Base-by-base conservation (phyloP, 495 filamentous ascomycete species). In the Aspergillus haitiensis region DNA sequence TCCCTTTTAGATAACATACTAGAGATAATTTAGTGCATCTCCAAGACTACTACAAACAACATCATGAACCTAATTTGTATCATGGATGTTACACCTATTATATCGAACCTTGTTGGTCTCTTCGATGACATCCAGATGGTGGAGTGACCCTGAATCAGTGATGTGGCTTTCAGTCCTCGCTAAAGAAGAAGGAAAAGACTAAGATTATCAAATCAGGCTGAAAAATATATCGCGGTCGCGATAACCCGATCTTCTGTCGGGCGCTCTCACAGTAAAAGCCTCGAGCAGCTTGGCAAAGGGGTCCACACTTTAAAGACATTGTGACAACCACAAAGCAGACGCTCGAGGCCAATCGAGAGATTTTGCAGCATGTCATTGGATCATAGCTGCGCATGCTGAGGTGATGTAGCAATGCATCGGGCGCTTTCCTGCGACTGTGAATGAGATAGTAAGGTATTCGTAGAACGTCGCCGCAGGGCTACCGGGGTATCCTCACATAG, bases 161-260 rank as follows among this genome's bases (percentile, higher is more conserved):
- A 16, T 7, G 13, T 13, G 15, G 42, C 18, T 46, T 16, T n/a
- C 18, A 16, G 16, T 16, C 42, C 11, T 3, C 21, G 21, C 42
- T 5, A 13, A 13, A 18, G 4, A 46, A 13, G 1, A 46, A 16
- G 42, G 16, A 16, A 46, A 40, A 9, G 13, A 4, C 37, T 16
- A 46, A 16, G 5, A 15, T 15, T 18, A 2, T 18, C 42, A 16
- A 46, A 13, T 3, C 12, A 46, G 42, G 18, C 15, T 16, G 42
- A 46, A 46, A 46, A 46, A 16, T 46, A 6, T 16, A 46, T 46
- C 42, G 12, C 42, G 42, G 18, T 46, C 42, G 42, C 42, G 42
- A 46, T n/a, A 16, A 46, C 42, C 12, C 11, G 18, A 16, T 2
- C 42, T 16, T 46, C 42, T 8, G n/a, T 46, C 4, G 42, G 42